phyloP scores from a whole-genome alignment of 2,329 filamentous ascomycete species.

The Cordyceps farinosa region DNA sequence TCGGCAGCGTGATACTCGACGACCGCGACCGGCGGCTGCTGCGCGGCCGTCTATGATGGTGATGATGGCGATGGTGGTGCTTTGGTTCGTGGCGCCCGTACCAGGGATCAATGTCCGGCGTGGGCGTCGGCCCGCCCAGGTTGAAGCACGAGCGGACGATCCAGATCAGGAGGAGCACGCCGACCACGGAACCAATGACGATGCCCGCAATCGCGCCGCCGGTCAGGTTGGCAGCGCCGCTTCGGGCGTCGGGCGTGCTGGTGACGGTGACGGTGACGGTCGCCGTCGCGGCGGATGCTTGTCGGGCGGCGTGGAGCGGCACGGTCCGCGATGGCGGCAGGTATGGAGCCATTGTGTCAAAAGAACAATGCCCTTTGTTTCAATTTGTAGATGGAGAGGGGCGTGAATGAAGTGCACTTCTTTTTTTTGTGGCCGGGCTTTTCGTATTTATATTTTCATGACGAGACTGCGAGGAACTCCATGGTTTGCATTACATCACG shows the following conservation, averaged over 20 bases:
- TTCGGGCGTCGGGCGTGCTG: slow-evolving; percentile 21
- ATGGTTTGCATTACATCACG: slow-evolving; percentile 7
- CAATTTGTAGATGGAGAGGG: not conserved
- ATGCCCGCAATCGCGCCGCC: slow-evolving; percentile 51
- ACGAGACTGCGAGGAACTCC: not conserved
- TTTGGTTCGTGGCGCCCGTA: slow-evolving; percentile 28
- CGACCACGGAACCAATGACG: slow-evolving; percentile 45
- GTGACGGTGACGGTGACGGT: slow-evolving; percentile 32
- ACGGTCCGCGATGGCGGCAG: not conserved
- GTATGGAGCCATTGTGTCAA: not conserved
- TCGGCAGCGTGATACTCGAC: slow-evolving; percentile 26
- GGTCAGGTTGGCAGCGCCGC: slow-evolving; percentile 30
- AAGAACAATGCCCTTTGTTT: not conserved
- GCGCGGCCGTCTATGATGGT: slow-evolving; percentile 24
- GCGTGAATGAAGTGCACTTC: not conserved
- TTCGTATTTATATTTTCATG: not conserved
- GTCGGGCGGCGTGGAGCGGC: not conserved
- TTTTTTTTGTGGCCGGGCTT: not conserved
- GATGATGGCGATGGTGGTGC: slow-evolving; percentile 22
- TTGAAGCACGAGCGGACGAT: slow-evolving; percentile 44
- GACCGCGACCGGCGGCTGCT: slow-evolving; percentile 22
- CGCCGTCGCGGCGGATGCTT: slow-evolving; percentile 17
- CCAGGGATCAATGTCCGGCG: slow-evolving; percentile 30
- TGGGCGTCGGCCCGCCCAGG: slow-evolving; percentile 35
- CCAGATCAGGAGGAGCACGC: slow-evolving; percentile 46